phyloP scores from a whole-genome alignment of 495 filamentous ascomycete genomes.

The Lasiosphaeriaceae sp. region DNA sequence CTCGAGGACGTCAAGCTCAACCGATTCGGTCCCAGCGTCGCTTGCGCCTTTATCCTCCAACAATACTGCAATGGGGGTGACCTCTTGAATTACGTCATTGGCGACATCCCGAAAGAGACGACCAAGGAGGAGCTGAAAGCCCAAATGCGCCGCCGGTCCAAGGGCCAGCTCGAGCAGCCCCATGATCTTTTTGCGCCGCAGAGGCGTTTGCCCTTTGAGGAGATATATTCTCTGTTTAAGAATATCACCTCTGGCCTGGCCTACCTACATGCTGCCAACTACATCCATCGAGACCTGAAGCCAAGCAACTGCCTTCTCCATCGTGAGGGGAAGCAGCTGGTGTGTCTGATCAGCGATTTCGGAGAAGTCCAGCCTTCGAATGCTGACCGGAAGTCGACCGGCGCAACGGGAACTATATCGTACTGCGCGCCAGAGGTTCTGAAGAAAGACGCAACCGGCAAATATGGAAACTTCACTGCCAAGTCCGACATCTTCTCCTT shows the following conservation, averaged over 20 bases:
- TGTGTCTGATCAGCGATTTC: constrained; percentile 92
- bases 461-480: constrained; percentile 84
- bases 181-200: constrained; percentile 44
- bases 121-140: constrained; percentile 85
- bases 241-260: constrained; percentile 90
- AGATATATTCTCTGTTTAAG: constrained; percentile 95
- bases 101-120: constrained; percentile 53
- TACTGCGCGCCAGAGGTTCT: constrained; percentile 97
- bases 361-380: constrained; percentile 88
- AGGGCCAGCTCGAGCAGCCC: constrained; percentile 45
- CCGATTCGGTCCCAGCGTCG: constrained; percentile 83
- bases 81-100: constrained; percentile 76
- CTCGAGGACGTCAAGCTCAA: constrained; percentile 82
- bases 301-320: constrained; percentile 94
- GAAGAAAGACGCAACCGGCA: constrained; percentile 62
- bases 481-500: constrained; percentile 97
- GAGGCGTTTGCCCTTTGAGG: constrained; percentile 71
- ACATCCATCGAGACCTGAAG: constrained; percentile 94
- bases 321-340: constrained; percentile 60
- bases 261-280: constrained; percentile 87
- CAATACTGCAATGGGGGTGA: constrained; percentile 98
- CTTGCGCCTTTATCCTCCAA: constrained; percentile 94
- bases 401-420: constrained; percentile 92
- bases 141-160: constrained; percentile 73
- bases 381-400: constrained; percentile 76